phyloP scores from a whole-genome alignment of 495 filamentous ascomycete genomes.

The Xylaria telfairii region DNA sequence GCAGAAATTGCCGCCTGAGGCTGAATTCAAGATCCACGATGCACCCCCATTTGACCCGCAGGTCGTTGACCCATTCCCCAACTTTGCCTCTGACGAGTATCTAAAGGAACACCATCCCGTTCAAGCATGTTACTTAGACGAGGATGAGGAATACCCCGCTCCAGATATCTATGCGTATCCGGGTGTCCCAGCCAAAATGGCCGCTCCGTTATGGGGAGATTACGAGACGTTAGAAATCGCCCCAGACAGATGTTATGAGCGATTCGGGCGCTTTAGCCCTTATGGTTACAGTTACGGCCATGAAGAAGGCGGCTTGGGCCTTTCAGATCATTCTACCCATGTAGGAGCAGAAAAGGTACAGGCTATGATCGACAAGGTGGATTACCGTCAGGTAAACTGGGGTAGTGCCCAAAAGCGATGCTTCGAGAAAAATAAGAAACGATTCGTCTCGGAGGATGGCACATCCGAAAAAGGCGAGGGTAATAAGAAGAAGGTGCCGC shows the following conservation, averaged over 20 bases:
- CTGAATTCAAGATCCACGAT: slow-evolving; percentile 34
- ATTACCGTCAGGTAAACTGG: slow-evolving; percentile 78
- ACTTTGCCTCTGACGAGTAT: slow-evolving; percentile 62
- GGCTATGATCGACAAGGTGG: slow-evolving; percentile 65
- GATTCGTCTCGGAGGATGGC: slow-evolving; percentile 50
- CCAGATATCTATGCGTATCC: slow-evolving; percentile 67
- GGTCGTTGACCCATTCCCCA: slow-evolving; percentile 68
- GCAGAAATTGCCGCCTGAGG: slow-evolving; percentile 50
- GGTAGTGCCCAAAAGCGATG: slow-evolving; percentile 75
- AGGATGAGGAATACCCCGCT: slow-evolving; percentile 58
- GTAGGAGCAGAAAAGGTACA: slow-evolving; percentile 72
- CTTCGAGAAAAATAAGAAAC: slow-evolving; percentile 66
- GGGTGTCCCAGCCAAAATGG: slow-evolving; percentile 72
- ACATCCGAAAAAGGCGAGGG: slow-evolving; percentile 4
- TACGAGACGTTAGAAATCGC: slow-evolving; percentile 71
- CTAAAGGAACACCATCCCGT: slow-evolving; percentile 63
- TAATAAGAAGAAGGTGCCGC: slow-evolving; percentile 34
- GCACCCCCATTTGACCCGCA: slow-evolving; percentile 50
- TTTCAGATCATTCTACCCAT: slow-evolving; percentile 70
- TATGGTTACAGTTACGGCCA: slow-evolving; percentile 84
- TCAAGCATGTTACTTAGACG: slow-evolving; percentile 72
- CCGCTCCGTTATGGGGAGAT: slow-evolving; percentile 75
- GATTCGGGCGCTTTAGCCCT: slow-evolving; percentile 78
- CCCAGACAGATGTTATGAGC: slow-evolving; percentile 82
- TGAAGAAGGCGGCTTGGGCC: slow-evolving; percentile 73